phyloP scores from a whole-genome alignment of 176 grass and related monocot genomes.

The Oryza meyeriana region DNA sequence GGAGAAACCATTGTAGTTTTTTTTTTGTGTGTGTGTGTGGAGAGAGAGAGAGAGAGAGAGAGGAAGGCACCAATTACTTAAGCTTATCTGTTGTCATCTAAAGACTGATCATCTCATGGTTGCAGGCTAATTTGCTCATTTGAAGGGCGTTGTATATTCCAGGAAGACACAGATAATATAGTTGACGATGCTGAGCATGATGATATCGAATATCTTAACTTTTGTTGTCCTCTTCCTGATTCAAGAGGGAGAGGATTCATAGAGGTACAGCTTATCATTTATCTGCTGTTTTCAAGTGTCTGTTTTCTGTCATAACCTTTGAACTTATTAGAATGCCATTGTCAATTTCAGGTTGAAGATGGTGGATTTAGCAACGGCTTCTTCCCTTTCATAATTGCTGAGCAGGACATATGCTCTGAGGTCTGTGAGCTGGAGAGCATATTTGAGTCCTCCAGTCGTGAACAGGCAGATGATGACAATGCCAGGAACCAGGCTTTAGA shows the following conservation, averaged over 20 bases:
- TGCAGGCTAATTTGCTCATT: slow-evolving; percentile 86
- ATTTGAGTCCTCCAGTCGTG: slow-evolving; percentile 44
- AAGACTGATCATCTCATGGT: slow-evolving; percentile 20
- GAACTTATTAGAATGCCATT: slow-evolving; percentile 7
- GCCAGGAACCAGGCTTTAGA: slow-evolving; percentile 76
- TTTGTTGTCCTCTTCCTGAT: slow-evolving; percentile 68
- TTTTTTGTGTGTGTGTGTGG: too few species aligned
- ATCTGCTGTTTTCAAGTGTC: slow-evolving; percentile 6
- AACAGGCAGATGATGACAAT: slow-evolving; percentile 34
- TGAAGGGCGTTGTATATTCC: slow-evolving; percentile 68
- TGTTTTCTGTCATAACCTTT: background rate
- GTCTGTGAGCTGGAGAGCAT: slow-evolving; percentile 72
- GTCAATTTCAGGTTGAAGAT: slow-evolving; percentile 74
- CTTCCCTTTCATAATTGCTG: slow-evolving; percentile 97
- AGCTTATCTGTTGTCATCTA: slow-evolving; percentile 2
- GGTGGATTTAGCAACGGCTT: slow-evolving; percentile 78
- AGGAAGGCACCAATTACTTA: too few species aligned
- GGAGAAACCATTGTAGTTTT: background rate
- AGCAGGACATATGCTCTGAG: slow-evolving; percentile 89
- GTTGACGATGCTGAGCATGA: slow-evolving; percentile 36
- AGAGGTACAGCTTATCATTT: slow-evolving; percentile 52
- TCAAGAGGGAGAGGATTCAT: slow-evolving; percentile 94
- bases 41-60: too few species aligned
- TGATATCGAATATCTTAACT: slow-evolving; percentile 54
- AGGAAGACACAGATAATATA: slow-evolving; percentile 55